Base-by-base conservation (phyloP, 2,329 filamentous ascomycete species). In the Penicillium hesseltinei region DNA sequence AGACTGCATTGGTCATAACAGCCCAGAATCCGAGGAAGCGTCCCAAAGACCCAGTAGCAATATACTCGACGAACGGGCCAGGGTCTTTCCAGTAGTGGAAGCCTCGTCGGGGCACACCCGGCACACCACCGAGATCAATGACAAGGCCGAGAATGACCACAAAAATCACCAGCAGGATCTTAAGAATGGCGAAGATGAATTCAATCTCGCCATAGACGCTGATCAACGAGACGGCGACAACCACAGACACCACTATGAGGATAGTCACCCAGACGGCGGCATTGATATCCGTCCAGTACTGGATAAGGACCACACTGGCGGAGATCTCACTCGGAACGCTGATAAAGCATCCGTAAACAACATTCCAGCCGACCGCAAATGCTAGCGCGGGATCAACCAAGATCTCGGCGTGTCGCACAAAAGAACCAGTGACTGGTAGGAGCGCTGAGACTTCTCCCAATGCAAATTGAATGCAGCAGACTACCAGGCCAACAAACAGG, bases 61-160 rank as follows among this genome's bases (percentile, higher is more conserved):
- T 81, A 66, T 87, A 84, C 64, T 87, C 83, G 35, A 87, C 84
- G 64, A 89, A 88, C 0, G 87, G 84, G 1, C 86, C 88, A 0
- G 88, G 88, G 33, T 85, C 73, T 23, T 74, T 82, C 89, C 88
- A 92, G 72, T 89, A 90, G 39, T 79, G 73, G 71, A 90, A 90
- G 2, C 88, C 88, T 51, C 86, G 79, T 5, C 82, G 77, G 21
- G 82, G 78, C 0, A 80, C 81, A 4, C 83, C 83, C 0, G 85
- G 81, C 2, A 84, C 79, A 46, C 85, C 86, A 31, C 86, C 86
- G 1, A 87, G 78, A 65, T 86, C 82, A 64, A 88, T 84, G 56
- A 88, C 78, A 31, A 88, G 73, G 2, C 76, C 74, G 48, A 79
- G 65, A 39, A 80, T 66, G 42, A 79, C 64, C 17, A 81, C 69